Evolutionary conservation across 768 basidiomycete genomes (phyloP).

Genomic region (Auriscalpium vulgare): DNA sequence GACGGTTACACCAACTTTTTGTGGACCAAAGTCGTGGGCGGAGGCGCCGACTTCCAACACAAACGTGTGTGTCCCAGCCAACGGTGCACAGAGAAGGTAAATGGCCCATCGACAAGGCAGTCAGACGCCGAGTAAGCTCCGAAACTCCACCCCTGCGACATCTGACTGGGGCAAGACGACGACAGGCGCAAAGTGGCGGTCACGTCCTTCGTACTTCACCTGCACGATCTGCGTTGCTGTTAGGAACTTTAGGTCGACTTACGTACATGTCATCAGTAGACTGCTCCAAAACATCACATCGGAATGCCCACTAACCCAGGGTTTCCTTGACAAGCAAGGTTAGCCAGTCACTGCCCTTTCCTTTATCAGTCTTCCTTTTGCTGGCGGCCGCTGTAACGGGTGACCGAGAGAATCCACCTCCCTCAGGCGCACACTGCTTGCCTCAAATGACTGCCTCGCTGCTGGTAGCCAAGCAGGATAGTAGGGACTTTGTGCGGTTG

Average conservation of each 20-base stretch:
- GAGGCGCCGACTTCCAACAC: conserved; percentile 26
- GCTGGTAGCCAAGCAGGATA: conserved; percentile 42
- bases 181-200: conserved; percentile 49
- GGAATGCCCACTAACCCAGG: conserved; percentile 41
- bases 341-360: conserved; percentile 59
- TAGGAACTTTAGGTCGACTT: conserved; percentile 71
- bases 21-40: conserved; percentile 7
- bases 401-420: conserved; percentile 30
- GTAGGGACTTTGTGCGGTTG: conserved; percentile 26
- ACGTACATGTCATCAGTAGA: neutral
- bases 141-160: conserved; percentile 18
- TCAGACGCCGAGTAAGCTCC: conserved; percentile 33
- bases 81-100: conserved; percentile 46
- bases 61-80: conserved; percentile 63
- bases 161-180: conserved; percentile 30
- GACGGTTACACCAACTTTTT: conserved; percentile 6
- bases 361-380: conserved; percentile 15
- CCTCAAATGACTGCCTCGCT: conserved; percentile 37
- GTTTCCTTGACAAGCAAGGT: conserved; percentile 54
- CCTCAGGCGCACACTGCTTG: conserved; percentile 41
- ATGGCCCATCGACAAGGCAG: conserved; percentile 36
- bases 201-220: conserved; percentile 52
- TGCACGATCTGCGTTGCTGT: conserved; percentile 53
- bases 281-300: conserved; percentile 3
- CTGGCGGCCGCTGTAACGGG: conserved; percentile 1